These are phyloP conservation scores for Globisporangium takayamanum DNA, from an alignment of 352 stramenopile species.

Conservation along the genomic window DNA sequence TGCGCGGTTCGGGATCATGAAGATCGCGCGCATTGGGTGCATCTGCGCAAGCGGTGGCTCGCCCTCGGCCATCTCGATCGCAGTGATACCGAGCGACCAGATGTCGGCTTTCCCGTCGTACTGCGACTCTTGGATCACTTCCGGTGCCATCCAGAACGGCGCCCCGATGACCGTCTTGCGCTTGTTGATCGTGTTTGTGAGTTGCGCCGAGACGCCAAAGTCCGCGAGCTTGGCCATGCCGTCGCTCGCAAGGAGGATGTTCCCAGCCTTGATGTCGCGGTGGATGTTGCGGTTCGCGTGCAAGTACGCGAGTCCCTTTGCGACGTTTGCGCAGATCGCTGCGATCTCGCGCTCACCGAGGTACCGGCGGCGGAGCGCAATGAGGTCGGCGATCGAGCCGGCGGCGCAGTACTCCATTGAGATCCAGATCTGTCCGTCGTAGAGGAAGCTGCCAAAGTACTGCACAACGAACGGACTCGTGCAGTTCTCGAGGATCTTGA, in stretches of 20 bases:
- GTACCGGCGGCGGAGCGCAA: conserved; percentile 41
- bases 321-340: conserved; percentile 60
- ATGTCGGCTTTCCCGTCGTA: conserved; percentile 83
- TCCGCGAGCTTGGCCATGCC: conserved; percentile 82
- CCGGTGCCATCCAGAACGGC: conserved; percentile 90
- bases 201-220: conserved; percentile 88
- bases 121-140: conserved; percentile 86
- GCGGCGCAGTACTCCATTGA: conserved; percentile 87
- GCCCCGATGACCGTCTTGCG: conserved; percentile 88
- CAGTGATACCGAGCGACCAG: conserved; percentile 85
- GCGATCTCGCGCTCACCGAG: conserved; percentile 69
- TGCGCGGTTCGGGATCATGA: conserved; percentile 67
- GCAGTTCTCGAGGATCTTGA: conserved; percentile 78
- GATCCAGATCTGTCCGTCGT: conserved; percentile 77
- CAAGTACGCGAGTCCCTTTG: conserved; percentile 71
- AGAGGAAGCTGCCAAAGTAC: conserved; percentile 80
- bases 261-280: conserved; percentile 86
- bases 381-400: conserved; percentile 78
- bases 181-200: conserved; percentile 88
- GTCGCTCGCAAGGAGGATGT: conserved; percentile 67
- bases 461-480: conserved; percentile 78
- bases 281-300: conserved; percentile 79
- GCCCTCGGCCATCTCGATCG: conserved; percentile 86
- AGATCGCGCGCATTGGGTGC: conserved; percentile 84
- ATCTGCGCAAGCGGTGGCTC: conserved; percentile 78